A percentile compares a stretch with the other conserved stretches of the same genome.
Conservation (phyloP, 2,329 filamentous ascomycete genomes). For the Arthrobotrys iridis region DNA sequence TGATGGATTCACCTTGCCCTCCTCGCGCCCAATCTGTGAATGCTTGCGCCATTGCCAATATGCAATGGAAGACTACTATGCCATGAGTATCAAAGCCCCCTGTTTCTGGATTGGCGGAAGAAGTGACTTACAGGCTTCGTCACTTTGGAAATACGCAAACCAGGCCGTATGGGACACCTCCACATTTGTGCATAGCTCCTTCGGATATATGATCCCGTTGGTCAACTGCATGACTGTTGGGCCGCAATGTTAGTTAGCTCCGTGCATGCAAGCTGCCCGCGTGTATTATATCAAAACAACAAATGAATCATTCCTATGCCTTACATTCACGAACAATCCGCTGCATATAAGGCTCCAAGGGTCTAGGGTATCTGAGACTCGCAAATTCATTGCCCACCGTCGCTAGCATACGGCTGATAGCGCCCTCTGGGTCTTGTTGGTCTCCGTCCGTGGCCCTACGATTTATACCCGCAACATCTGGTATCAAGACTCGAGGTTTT, state of each 20-base stretch:
- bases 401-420: not conserved
- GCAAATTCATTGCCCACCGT: slow-evolving; percentile 27
- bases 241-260: not conserved
- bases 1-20: slow-evolving; percentile 1
- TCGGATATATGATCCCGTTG: slow-evolving; percentile 24
- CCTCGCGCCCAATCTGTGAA: slow-evolving; percentile 15
- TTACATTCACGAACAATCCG: slow-evolving; percentile 21
- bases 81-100: not conserved
- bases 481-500: slow-evolving; percentile 26
- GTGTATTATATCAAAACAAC: too few species aligned
- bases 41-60: slow-evolving; percentile 41
- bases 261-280: too few species aligned
- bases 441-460: not conserved
- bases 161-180: slow-evolving; percentile 14
- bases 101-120: not conserved
- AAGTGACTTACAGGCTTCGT: slow-evolving; percentile 43
- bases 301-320: too few species aligned
- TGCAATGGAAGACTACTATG: slow-evolving; percentile 37
- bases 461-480: slow-evolving; percentile 4
- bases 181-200: slow-evolving; percentile 22
- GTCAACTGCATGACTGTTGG: slow-evolving; percentile 33
- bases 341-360: slow-evolving; percentile 23
- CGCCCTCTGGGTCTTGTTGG: not conserved
- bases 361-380: slow-evolving; percentile 6
- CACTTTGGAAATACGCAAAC: slow-evolving; percentile 34